Evolutionary conservation across 495 filamentous ascomycete genomes (phyloP).

Genomic region (Trichoderma erinaceum): DNA sequence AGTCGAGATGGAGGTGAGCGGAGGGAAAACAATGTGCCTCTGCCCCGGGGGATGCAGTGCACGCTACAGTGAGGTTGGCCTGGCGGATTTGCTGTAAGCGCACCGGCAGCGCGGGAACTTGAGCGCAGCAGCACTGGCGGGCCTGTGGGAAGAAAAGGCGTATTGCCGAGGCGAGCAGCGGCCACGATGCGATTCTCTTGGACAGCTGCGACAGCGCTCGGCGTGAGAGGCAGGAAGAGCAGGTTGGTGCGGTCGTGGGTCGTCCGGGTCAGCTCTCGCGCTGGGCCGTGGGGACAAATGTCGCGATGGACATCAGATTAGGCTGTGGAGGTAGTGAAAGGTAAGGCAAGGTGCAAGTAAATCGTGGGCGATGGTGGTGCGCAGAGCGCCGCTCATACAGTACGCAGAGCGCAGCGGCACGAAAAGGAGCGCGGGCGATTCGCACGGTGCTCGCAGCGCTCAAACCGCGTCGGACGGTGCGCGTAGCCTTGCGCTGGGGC

Average conservation of each 20-base stretch:
- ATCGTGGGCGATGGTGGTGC: constrained; percentile 8
- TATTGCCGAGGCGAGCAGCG: not conserved
- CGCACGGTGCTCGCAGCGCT: not conserved
- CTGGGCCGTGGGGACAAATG: constrained; percentile 13
- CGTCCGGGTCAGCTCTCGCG: constrained; percentile 13
- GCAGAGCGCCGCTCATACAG: constrained; percentile 7
- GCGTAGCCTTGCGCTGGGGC: not conserved
- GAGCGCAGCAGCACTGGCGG: no score
- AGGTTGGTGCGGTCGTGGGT: not conserved
- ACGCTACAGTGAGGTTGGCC: no score
- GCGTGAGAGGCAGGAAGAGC: not conserved
- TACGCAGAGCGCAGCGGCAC: not conserved
- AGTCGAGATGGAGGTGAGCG: not conserved
- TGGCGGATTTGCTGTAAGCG: no score
- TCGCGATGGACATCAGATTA: constrained; percentile 14
- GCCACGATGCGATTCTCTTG: not conserved
- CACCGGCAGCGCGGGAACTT: no score
- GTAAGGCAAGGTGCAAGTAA: constrained; percentile 5
- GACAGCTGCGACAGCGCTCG: not conserved
- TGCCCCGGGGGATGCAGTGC: not conserved
- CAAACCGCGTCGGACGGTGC: not conserved
- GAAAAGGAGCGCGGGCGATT: constrained; percentile 3
- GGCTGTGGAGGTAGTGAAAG: constrained; percentile 14
- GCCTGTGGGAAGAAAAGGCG: no score
- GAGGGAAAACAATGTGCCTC: not conserved